Conservation (phyloP, 148 eudicot species). For the Fagopyrum esculentum region DNA sequence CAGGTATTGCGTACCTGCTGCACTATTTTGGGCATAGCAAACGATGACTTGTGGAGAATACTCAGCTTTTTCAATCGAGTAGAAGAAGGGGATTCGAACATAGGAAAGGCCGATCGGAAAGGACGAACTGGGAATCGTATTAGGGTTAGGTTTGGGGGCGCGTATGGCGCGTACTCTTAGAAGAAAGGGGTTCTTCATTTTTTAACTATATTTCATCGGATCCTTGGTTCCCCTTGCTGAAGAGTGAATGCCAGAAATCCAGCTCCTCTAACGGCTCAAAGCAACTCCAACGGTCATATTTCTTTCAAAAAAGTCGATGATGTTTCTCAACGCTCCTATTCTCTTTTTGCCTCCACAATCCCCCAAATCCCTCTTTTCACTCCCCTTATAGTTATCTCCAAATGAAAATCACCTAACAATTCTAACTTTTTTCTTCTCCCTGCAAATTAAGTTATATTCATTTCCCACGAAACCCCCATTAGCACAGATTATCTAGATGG, state of each 20-base stretch:
- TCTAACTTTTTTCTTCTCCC: not conserved
- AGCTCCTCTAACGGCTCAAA: not conserved
- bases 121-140: too few relatives aligned
- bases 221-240: not conserved
- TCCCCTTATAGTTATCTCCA: not conserved
- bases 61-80: too few relatives aligned
- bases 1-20: too few relatives aligned
- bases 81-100: too few relatives aligned
- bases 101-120: too few relatives aligned
- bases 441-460: not conserved
- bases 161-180: too few relatives aligned
- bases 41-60: too few relatives aligned
- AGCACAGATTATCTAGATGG: slow-evolving; percentile 22
- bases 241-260: not conserved
- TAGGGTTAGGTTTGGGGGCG: too few relatives aligned
- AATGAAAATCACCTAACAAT: not conserved
- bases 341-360: not conserved
- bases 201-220: too few relatives aligned
- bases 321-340: slow-evolving; percentile 6
- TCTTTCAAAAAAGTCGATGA: not conserved
- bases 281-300: slow-evolving; percentile 30
- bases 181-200: too few relatives aligned
- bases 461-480: not conserved
- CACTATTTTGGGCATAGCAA: too few relatives aligned
- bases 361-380: not conserved